phyloP scores from a whole-genome alignment of 495 filamentous ascomycete genomes.

The Cudoniella acicularis region DNA sequence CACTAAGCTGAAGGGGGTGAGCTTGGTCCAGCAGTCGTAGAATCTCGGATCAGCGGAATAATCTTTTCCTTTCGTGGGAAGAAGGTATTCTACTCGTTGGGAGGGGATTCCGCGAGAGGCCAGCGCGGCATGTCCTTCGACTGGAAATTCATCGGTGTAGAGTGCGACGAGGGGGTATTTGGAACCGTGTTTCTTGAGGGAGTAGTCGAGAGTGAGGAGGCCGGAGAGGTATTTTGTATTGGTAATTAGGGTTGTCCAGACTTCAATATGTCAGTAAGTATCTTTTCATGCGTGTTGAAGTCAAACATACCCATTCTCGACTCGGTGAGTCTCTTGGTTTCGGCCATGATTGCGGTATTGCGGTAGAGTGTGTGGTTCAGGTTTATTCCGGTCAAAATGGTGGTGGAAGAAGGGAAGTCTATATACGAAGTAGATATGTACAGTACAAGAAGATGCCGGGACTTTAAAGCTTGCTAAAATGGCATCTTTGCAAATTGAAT shows the following conservation, averaged over 20 bases:
- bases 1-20: constrained; percentile 66
- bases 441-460: neutral
- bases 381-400: neutral
- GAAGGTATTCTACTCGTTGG: constrained; percentile 58
- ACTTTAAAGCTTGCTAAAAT: too few species aligned
- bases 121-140: constrained; percentile 59
- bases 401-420: neutral
- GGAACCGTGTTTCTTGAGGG: constrained; percentile 51
- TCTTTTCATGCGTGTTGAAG: neutral
- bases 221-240: constrained; percentile 71
- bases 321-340: constrained; percentile 7
- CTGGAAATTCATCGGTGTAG: constrained; percentile 67
- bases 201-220: constrained; percentile 67
- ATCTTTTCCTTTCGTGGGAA: constrained; percentile 54
- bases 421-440: too few species aligned
- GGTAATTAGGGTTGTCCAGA: constrained; percentile 79
- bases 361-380: neutral
- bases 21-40: constrained; percentile 81
- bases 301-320: constrained; percentile 3
- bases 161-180: constrained; percentile 72
- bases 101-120: constrained; percentile 58
- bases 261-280: constrained; percentile 28
- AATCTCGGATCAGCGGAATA: constrained; percentile 67
- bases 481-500: too few species aligned
- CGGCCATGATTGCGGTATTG: constrained; percentile 7